Percentiles rank a stretch among this genome's conserved stretches.
phyloP scores from a whole-genome alignment of 495 filamentous ascomycete species.

The Annulohypoxylon bovei region DNA sequence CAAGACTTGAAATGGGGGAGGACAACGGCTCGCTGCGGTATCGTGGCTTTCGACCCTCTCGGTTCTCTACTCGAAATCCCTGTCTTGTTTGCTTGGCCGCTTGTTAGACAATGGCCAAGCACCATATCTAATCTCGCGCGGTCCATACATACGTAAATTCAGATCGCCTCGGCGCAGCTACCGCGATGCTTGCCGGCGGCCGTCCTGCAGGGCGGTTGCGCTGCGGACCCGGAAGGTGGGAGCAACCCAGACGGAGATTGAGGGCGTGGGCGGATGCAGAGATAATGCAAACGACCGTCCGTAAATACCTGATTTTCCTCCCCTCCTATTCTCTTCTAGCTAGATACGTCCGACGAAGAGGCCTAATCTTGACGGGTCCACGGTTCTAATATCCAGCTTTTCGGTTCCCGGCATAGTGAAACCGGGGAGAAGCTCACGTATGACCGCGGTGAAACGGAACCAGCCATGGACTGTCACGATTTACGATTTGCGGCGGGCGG shows the following conservation, averaged over 20 bases:
- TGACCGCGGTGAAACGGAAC: conserved; percentile 33
- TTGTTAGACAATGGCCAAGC: conserved; percentile 9
- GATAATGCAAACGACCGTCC: conserved; percentile 40
- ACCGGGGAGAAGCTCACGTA: conserved; percentile 31
- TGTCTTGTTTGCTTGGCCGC: conserved; percentile 9
- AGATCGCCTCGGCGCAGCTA: conserved; percentile 12
- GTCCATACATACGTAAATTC: conserved; percentile 1
- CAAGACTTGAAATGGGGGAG: conserved; percentile 21
- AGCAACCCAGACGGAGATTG: conserved; percentile 23
- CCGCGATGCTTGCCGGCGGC: conserved; percentile 24
- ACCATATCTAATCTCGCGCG: conserved; percentile 18
- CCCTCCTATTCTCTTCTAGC: too few species aligned
- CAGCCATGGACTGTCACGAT: conserved; percentile 26
- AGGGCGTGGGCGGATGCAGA: conserved; percentile 22
- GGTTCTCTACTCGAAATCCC: conserved; percentile 23
- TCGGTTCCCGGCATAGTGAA: conserved; percentile 37
- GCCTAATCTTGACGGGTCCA: not conserved
- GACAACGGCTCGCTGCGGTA: conserved; percentile 36
- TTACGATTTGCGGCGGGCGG: conserved; percentile 7
- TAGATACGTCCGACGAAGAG: not conserved
- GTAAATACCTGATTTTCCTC: conserved; percentile 1
- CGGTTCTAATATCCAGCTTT: conserved; percentile 14
- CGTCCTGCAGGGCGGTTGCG: conserved; percentile 23
- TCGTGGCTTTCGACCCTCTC: conserved; percentile 23
- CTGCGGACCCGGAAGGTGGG: conserved; percentile 30